Conservation (phyloP, 768 basidiomycete genomes). For the Pleurotus tuber-regium region DNA sequence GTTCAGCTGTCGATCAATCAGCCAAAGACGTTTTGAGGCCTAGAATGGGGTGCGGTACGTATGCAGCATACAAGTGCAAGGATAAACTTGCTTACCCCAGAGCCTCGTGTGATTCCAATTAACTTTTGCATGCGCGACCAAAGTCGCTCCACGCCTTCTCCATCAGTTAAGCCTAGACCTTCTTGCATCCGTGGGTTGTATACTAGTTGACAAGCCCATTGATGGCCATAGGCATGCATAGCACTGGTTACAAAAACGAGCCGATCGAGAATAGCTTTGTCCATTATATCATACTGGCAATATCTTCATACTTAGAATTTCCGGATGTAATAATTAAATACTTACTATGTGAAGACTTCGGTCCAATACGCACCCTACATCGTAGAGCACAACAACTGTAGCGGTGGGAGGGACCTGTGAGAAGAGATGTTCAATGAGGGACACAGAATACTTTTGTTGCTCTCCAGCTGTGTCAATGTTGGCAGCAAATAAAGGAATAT, state of each 20-base stretch:
- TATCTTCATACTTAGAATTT: not conserved
- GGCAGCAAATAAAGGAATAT: constrained; percentile 32
- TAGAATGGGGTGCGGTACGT: constrained; percentile 3
- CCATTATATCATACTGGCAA: constrained; percentile 26
- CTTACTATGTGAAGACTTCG: constrained; percentile 26
- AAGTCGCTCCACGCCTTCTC: constrained; percentile 30
- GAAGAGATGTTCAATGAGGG: constrained; percentile 29
- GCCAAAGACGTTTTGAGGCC: constrained; percentile 27
- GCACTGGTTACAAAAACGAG: constrained; percentile 28
- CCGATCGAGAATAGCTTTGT: constrained; percentile 14
- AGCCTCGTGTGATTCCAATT: constrained; percentile 29
- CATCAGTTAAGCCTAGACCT: constrained; percentile 29
- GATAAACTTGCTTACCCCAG: constrained; percentile 24
- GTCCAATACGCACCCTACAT: constrained; percentile 34
- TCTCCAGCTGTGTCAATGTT: constrained; percentile 39
- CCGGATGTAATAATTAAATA: not conserved
- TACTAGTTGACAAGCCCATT: constrained; percentile 33
- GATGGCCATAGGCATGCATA: constrained; percentile 39
- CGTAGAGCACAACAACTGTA: constrained; percentile 26
- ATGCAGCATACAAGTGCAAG: not conserved
- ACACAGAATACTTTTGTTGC: constrained; percentile 34
- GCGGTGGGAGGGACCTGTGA: constrained; percentile 24
- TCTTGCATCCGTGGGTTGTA: constrained; percentile 27
- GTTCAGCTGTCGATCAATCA: constrained; percentile 29
- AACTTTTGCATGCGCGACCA: constrained; percentile 33